Percentiles rank a stretch among this genome's conserved stretches.
These are phyloP conservation scores for Fusarium dimerum DNA, from an alignment of 2,329 filamentous ascomycete species.

Conservation along the genomic window DNA sequence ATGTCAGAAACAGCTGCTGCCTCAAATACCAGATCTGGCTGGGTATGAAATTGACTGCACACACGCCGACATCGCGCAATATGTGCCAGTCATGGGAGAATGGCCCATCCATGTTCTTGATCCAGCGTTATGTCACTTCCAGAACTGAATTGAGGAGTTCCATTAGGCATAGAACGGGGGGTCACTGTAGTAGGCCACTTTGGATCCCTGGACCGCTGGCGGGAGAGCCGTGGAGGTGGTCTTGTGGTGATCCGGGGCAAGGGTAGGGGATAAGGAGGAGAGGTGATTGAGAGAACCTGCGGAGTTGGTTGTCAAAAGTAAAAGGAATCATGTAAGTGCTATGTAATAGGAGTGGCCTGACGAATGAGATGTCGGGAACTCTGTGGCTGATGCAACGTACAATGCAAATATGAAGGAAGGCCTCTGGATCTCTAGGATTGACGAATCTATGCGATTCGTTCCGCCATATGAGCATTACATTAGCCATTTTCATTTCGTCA, in stretches of 20 bases:
- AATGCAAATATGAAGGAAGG: too few relatives aligned
- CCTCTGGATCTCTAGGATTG: too few relatives aligned
- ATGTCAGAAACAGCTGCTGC: background rate
- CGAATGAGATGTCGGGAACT: conserved; percentile 19
- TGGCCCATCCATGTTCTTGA: background rate
- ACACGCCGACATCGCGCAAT: background rate
- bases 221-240: conserved; percentile 24
- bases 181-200: conserved; percentile 24
- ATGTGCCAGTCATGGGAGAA: background rate
- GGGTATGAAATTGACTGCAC: background rate
- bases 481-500: too few relatives aligned
- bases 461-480: conserved; percentile 14
- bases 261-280: conserved; percentile 12
- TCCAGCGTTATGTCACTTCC: too few relatives aligned
- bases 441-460: background rate
- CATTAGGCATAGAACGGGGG: conserved; percentile 6
- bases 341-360: conserved; percentile 31
- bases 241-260: conserved; percentile 23
- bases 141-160: background rate
- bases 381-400: conserved; percentile 15
- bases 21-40: background rate
- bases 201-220: conserved; percentile 11
- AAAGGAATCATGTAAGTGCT: conserved; percentile 33
- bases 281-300: conserved; percentile 15
- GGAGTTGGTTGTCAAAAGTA: conserved; percentile 11